Conservation (phyloP, 2,329 filamentous ascomycete genomes). For the Periconia macrospinosa region DNA sequence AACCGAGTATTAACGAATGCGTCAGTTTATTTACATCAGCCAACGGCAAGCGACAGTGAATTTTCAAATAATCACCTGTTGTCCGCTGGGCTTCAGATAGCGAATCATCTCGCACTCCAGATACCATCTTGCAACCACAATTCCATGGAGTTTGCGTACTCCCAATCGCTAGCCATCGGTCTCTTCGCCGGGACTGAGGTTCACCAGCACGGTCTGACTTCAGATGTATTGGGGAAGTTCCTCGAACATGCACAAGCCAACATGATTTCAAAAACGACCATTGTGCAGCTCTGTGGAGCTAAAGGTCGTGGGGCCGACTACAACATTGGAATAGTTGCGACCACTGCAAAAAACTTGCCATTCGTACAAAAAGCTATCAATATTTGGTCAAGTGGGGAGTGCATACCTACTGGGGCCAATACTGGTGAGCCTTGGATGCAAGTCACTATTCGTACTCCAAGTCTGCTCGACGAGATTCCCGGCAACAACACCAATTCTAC, state of each 20-base stretch:
- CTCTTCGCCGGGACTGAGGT: slow-evolving; percentile 5
- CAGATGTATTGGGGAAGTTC: slow-evolving; percentile 3
- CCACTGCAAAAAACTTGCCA: slow-evolving; percentile 4
- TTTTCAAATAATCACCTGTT: slow-evolving; percentile 5
- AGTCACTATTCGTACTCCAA: neutral
- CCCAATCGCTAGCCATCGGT: slow-evolving; percentile 2
- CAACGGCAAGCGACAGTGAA: neutral
- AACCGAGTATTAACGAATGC: slow-evolving; percentile 5
- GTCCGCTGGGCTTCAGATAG: slow-evolving; percentile 5
- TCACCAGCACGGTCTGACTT: slow-evolving; percentile 5
- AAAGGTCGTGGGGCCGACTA: slow-evolving; percentile 4
- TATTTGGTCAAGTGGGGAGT: neutral
- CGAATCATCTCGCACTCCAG: slow-evolving; percentile 8
- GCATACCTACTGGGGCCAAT: neutral
- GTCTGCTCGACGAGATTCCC: neutral
- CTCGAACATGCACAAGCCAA: slow-evolving; percentile 1
- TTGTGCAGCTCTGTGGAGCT: slow-evolving; percentile 2
- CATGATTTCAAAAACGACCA: neutral
- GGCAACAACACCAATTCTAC: neutral
- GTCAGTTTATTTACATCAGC: slow-evolving; percentile 3
- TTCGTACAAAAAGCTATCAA: slow-evolving; percentile 3
- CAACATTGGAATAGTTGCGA: slow-evolving; percentile 5
- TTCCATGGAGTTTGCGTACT: slow-evolving; percentile 7
- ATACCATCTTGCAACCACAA: slow-evolving; percentile 3
- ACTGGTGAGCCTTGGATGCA: neutral